phyloP scores from a whole-genome alignment of 345 rosid species.

The Eucalyptus melliodora region DNA sequence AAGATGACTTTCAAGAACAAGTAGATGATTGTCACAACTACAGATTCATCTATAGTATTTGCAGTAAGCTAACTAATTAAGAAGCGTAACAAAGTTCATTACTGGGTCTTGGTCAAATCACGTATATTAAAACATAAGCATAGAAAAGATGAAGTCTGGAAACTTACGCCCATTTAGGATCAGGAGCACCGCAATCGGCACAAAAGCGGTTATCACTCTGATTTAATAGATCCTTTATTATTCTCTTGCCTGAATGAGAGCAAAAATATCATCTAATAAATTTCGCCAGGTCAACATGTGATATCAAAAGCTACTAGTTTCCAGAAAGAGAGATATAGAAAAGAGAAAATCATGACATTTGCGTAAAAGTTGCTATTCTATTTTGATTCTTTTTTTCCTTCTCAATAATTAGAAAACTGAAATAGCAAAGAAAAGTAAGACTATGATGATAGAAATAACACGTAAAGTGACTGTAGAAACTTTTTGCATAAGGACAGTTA shows the following conservation, averaged over 20 bases:
- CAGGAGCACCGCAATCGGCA: constrained; percentile 95
- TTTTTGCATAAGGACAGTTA: not conserved
- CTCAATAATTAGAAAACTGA: not conserved
- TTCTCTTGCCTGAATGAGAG: constrained; percentile 48
- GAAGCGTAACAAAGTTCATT: not conserved
- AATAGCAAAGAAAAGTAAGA: not conserved
- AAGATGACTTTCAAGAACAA: not conserved
- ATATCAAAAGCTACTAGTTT: not conserved
- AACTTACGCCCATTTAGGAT: constrained; percentile 99
- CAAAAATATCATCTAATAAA: not conserved
- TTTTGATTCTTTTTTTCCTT: not conserved
- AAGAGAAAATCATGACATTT: not conserved
- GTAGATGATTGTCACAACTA: not conserved
- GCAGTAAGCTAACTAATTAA: not conserved
- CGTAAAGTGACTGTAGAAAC: not conserved
- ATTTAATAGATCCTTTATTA: constrained; percentile 57
- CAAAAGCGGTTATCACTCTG: constrained; percentile 76
- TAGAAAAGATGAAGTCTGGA: not conserved
- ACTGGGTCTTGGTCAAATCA: not conserved
- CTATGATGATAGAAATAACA: not conserved
- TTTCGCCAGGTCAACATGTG: not conserved
- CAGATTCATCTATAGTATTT: not conserved
- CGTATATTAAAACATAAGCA: not conserved
- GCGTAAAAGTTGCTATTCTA: not conserved
- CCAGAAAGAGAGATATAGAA: not conserved